Evolutionary conservation across 495 filamentous ascomycete genomes (phyloP).

Genomic region (Ramalina peruviana): DNA sequence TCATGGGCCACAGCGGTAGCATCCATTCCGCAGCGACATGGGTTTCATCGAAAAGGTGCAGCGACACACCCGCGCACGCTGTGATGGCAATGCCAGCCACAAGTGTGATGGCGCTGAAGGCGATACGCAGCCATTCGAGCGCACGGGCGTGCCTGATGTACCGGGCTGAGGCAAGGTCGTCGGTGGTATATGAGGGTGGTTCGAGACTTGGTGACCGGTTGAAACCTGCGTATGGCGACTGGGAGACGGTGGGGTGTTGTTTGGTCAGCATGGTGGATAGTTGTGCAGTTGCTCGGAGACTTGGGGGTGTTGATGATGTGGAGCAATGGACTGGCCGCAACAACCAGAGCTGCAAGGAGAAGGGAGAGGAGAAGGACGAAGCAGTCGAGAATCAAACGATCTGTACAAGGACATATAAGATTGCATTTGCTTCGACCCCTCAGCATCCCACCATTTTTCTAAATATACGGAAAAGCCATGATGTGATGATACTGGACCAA

Average conservation of each 20-base stretch:
- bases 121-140: slow-evolving; percentile 27
- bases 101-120: slow-evolving; percentile 24
- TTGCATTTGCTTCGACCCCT: too few relatives aligned
- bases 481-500: background rate
- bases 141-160: slow-evolving; percentile 26
- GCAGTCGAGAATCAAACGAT: too few relatives aligned
- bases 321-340: too few relatives aligned
- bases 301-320: too few relatives aligned
- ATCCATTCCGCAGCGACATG: slow-evolving; percentile 22
- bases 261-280: too few relatives aligned
- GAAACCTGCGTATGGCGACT: slow-evolving; percentile 7
- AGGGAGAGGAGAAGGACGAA: too few relatives aligned
- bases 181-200: slow-evolving; percentile 14
- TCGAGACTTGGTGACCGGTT: slow-evolving; percentile 10
- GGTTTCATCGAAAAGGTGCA: slow-evolving; percentile 29
- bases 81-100: slow-evolving; percentile 25
- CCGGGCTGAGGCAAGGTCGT: slow-evolving; percentile 12
- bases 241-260: too few relatives aligned
- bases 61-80: slow-evolving; percentile 27
- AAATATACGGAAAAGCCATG: background rate
- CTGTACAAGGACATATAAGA: too few relatives aligned
- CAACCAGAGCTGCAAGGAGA: too few relatives aligned
- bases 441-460: too few relatives aligned
- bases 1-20: slow-evolving; percentile 36
- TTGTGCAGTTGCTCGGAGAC: too few relatives aligned